Base-by-base conservation (phyloP, 2,329 filamentous ascomycete species). In the Stromatinia cepivora region DNA sequence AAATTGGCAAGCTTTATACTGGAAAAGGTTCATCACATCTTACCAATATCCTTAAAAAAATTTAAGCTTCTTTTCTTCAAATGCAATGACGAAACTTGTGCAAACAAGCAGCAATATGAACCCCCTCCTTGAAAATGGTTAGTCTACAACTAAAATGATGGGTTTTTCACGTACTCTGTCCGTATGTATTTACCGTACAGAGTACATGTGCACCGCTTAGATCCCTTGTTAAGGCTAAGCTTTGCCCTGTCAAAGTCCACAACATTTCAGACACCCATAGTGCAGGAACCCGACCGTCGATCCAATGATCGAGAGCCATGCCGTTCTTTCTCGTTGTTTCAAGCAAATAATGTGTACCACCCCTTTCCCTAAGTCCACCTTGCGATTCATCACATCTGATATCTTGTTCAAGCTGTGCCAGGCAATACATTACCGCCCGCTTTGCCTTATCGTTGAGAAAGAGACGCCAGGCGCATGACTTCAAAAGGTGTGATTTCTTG, bases 271-370 rank as follows among this genome's bases (percentile, higher is more conserved):
- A 66, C 59, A 57, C 31, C 67, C 31, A 17, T 65, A 52, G 67
- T 66, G 61, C 67, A 66, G 67, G 67, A 65, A 69, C 67, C 67
- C 61, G 67, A 66, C 61, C n/a, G 48, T 53, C 61, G 50, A 65
- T 69, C 67, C 67, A 69, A 69, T 69, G 39, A 66, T 52, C 66
- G 28, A 68, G 46, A 39, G 34, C 66, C n/a, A 56, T 69, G 39
- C 56, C 36, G 66, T 45, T 68, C 25, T 64, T 63, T 64, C 58
- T 68, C 58, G 66, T 56, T 68, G 66, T 64, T 67, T 68, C 58
- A 66, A 57, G 50, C 59, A 46, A n/a, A n/a, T n/a, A n/a, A 65
- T 17, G n/a, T 50, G n/a, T 50, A 34, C n/a, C 31, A 39, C 53
- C 52, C 67, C 59, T 25, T 31, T 45, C n/a, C 36, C 36, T 46